Percentiles rank a stretch among this genome's conserved stretches.
phyloP scores from a whole-genome alignment of 768 basidiomycete species.

The Pholiota microspora region DNA sequence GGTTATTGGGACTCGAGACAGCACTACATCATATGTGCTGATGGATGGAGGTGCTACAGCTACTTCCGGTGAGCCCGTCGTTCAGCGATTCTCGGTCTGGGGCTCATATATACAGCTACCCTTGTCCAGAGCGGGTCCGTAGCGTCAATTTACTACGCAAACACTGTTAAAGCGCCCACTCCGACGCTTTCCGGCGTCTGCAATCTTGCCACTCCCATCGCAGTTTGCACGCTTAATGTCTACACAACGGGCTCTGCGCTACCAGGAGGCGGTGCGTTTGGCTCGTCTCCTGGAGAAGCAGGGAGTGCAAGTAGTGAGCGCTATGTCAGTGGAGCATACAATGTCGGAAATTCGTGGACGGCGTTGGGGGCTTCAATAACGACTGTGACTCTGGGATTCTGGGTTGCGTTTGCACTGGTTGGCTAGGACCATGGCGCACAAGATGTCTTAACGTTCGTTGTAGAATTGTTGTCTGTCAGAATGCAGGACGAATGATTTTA shows the following conservation, averaged over 20 bases:
- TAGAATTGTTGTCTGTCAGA: too few relatives aligned
- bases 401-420: slow-evolving; percentile 14
- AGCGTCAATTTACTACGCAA: slow-evolving; percentile 19
- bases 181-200: slow-evolving; percentile 19
- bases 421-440: too few relatives aligned
- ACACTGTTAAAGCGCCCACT: slow-evolving; percentile 4
- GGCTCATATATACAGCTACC: slow-evolving; percentile 8
- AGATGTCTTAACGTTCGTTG: too few relatives aligned
- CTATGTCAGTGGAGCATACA: neutral
- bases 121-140: slow-evolving; percentile 13
- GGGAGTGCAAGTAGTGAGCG: neutral
- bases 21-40: slow-evolving; percentile 17
- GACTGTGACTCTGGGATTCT: slow-evolving; percentile 16
- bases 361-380: slow-evolving; percentile 6
- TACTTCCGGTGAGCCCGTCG: too few relatives aligned
- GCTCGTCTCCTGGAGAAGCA: neutral
- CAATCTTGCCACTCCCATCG: slow-evolving; percentile 19
- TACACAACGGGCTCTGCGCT: slow-evolving; percentile 13
- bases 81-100: too few relatives aligned
- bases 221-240: slow-evolving; percentile 22
- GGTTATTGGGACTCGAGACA: slow-evolving; percentile 8
- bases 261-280: neutral
- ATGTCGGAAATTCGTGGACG: neutral
- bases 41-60: slow-evolving; percentile 10
- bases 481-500: too few relatives aligned